Evolutionary conservation across 2,329 filamentous ascomycete species (phyloP).

Genomic region (Pyricularia sp.): DNA sequence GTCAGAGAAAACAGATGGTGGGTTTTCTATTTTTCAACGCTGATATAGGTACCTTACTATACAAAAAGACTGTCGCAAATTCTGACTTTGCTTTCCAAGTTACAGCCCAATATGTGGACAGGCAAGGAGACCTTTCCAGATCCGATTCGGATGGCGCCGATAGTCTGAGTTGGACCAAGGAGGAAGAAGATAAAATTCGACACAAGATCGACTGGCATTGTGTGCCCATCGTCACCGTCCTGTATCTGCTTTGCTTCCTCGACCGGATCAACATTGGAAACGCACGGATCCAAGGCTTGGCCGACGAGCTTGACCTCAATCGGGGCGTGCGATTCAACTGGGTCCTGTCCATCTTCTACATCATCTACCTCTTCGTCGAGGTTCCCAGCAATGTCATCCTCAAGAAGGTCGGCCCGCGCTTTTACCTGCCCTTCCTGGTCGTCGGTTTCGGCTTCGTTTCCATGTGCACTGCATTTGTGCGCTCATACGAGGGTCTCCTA

Average conservation of each 20-base stretch:
- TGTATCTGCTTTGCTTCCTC: conserved; percentile 37
- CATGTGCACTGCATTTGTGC: conserved; percentile 39
- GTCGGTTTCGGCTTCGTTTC: conserved; percentile 42
- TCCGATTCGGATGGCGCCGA: conserved; percentile 8
- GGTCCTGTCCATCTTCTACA: conserved; percentile 45
- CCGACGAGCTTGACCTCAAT: conserved; percentile 30
- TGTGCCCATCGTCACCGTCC: conserved; percentile 36
- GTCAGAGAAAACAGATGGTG: background rate
- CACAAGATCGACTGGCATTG: conserved; percentile 39
- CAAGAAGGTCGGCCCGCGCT: conserved; percentile 38
- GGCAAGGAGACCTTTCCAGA: conserved; percentile 4
- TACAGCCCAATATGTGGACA: background rate
- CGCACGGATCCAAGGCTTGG: conserved; percentile 41
- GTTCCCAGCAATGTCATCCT: conserved; percentile 42
- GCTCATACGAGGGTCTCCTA: conserved; percentile 31
- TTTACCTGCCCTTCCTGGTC: conserved; percentile 39
- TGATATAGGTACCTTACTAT: background rate
- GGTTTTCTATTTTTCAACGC: background rate
- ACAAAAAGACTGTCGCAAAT: background rate
- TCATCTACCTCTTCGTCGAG: conserved; percentile 41
- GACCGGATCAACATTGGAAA: conserved; percentile 34
- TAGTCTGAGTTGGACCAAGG: conserved; percentile 31
- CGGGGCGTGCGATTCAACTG: conserved; percentile 41
- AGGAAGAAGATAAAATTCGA: conserved; percentile 34
- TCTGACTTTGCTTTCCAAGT: background rate